phyloP scores from a whole-genome alignment of 108 stramenopile genomes.

The Nitzschia putrida region DNA sequence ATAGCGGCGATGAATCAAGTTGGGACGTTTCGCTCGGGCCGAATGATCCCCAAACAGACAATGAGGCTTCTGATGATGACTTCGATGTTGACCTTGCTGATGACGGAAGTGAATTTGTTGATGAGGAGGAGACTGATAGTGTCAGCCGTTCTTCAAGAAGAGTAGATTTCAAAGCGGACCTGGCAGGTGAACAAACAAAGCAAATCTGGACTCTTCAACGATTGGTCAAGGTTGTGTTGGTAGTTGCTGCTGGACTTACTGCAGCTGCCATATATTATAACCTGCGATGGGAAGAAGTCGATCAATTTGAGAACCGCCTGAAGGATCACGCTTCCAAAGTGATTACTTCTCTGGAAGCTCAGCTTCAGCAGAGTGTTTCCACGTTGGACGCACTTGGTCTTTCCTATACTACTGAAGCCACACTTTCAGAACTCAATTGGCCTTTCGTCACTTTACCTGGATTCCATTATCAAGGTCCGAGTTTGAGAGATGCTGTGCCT shows the following conservation, averaged over 20 bases:
- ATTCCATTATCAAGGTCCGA: slow-evolving; percentile 1
- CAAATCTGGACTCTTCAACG: not conserved
- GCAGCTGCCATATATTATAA: slow-evolving; percentile 9
- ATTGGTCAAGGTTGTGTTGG: not conserved
- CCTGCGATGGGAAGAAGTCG: not conserved
- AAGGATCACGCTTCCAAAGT: slow-evolving; percentile 19
- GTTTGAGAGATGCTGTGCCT: not conserved
- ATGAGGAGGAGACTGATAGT: not conserved
- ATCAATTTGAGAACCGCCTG: slow-evolving; percentile 4
- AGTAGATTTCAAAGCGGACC: not conserved
- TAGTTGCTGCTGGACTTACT: slow-evolving; percentile 5
- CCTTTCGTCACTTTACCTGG: slow-evolving; percentile 14
- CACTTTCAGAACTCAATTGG: not conserved
- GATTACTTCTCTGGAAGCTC: slow-evolving; percentile 1
- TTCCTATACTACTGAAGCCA: slow-evolving; percentile 17
- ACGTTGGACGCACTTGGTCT: slow-evolving; percentile 7
- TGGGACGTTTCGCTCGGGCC: not conserved
- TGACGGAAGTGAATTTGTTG: not conserved
- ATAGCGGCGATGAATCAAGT: not conserved
- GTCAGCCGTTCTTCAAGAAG: not conserved
- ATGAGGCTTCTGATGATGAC: not conserved
- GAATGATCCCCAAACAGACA: not conserved
- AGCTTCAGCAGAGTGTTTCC: slow-evolving; percentile 2
- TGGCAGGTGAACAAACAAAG: not conserved
- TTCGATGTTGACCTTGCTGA: not conserved